Base-by-base conservation (phyloP, 192 early-diverging fungal genomes). In the Coemansia sp. region DNA sequence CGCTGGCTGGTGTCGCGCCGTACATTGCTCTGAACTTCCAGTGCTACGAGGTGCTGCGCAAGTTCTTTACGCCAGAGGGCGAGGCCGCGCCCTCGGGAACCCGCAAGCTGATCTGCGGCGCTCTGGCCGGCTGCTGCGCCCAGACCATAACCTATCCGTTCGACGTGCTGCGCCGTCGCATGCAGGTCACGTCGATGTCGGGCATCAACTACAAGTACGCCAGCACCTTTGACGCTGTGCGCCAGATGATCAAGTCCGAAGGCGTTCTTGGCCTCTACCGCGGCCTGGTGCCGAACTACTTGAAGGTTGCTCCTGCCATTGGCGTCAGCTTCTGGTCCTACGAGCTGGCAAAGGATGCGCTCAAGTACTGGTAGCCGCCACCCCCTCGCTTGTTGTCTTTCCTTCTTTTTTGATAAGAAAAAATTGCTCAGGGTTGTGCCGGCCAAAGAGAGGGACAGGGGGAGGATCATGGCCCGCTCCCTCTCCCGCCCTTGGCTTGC, bases 251-350 rank as follows among this genome's bases (percentile, higher is more conserved):
- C 49, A 72, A 78, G 48, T 82, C 85, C 23, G 91, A 92, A 57
- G 91, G 91, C 47, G 56, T 88, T 6, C 70, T 77, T 14, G 89
- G 89, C 9, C 69, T 90, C 24, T 92, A 91, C 68, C 85, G 86
- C 39, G 91, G 91, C 23, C 81, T 91, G 67, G 74, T 90, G 36
- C 89, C 91, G 23, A 93, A 93, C 67, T 89, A 91, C 68, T 68
- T 93, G 30, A 93, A 93, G 67, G 89, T 93, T 3, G 90, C 87
- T 0, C 91, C 91, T 19, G 91, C 90, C 13, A 92, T 91, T 50
- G 88, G 88, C 60, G 88, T 93, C 36, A 89, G 88, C 50, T 91
- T 93, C 76, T 87, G 87, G 64, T 86, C 89, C 14, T 91, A 93
- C 52, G 91, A 93, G 65, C 73, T 85, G 68, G 87, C 84, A 62